Base-by-base conservation (phyloP, 2,329 filamentous ascomycete species). In the Monilinia laxa region DNA sequence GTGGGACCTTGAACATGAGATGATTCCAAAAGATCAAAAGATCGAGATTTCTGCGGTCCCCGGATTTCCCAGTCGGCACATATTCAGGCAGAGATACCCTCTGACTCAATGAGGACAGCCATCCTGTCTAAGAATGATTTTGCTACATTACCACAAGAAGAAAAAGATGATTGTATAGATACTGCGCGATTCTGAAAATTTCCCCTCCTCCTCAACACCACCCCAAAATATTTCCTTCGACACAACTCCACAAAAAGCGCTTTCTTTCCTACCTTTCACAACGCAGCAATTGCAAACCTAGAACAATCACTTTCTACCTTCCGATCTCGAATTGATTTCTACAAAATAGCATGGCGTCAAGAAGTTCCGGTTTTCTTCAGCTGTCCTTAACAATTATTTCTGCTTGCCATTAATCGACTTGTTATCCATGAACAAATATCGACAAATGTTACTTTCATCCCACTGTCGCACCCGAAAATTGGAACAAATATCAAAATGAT, bases 1-100 rank as follows among this genome's bases (percentile, higher is more conserved):
- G 3, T 98, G 95, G 95, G 81, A 87, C 9, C 78, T 97, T 64
- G 76, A 85, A 55, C 93, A 97, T 75, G 88, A 92, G 71, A 97
- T 96, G 73, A 95, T 96, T 69, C 87, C 89, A n/a, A 78, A 83
- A 11, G 81, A 84, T 45, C 87, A 92, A 77, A 78, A 81, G 67
- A 81, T 92, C 23, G 80, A 86, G 31, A 82, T 92, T 20, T 75
- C 76, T 67, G 71, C 80, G 9, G 79, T 81, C 54, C 81, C 84
- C 59, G 84, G 80, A 23, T 81, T 78, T 68, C 67, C 68, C 31
- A 82, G 80, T 67, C 76, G 81, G 2, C 80, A 84, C 68, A 56
- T 77, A 9, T 84, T 84, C 70, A 73, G 66, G 10, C 53, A 38
- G n/a, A 52, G n/a, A 14, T 5, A 14, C 3, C 58, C 58, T 23